Base-by-base conservation (phyloP, 2,329 filamentous ascomycete species). In the Hymenoscyphus albidus region DNA sequence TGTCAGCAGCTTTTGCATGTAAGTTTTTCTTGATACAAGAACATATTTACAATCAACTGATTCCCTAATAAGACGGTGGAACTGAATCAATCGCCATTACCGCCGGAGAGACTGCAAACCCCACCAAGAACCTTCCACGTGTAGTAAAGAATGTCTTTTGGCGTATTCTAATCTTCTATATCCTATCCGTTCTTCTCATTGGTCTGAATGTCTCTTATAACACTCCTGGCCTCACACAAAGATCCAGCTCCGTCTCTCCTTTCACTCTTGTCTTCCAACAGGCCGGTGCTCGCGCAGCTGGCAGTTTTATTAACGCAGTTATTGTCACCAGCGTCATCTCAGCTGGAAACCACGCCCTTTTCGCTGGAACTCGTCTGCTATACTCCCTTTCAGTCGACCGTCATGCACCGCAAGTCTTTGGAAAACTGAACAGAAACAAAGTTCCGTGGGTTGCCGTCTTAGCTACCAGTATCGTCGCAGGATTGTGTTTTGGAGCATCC, bases 91-190 rank as follows among this genome's bases (percentile, higher is more conserved):
- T 89, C 59, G 86, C 85, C 60, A 86, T 89, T 64, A 88, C 87
- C 0, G 86, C 86, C 0, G 86, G 86, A 55, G 87, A 89, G 74
- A 88, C 87, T 1, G 85, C 83, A 69, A 80, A 88, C 68, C 87
- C 87, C 0, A 80, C 83, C 18, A 81, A 80, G 67, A 88, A 81
- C 63, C 77, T 89, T 40, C 87, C 87, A 1, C 80, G 81, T 2
- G 87, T 88, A 2, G 84, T 89, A 57, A 85, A 85, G 69, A 88
- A 88, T 63, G 85, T 88, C 48, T 88, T 88, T 71, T 88, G 84
- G 84, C 82, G 86, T 80, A 75, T 75, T 48, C 66, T 74, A 1
- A 65, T 74, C 38, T 76, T 85, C 22, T 83, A 82, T 5, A 77
- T 84, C 64, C 73, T 85, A 5, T 82, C 81, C 0, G 77, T 84